Percentiles rank a stretch among this genome's conserved stretches.
phyloP scores from a whole-genome alignment of 2,329 filamentous ascomycete species.

The Metarhizium humberi region DNA sequence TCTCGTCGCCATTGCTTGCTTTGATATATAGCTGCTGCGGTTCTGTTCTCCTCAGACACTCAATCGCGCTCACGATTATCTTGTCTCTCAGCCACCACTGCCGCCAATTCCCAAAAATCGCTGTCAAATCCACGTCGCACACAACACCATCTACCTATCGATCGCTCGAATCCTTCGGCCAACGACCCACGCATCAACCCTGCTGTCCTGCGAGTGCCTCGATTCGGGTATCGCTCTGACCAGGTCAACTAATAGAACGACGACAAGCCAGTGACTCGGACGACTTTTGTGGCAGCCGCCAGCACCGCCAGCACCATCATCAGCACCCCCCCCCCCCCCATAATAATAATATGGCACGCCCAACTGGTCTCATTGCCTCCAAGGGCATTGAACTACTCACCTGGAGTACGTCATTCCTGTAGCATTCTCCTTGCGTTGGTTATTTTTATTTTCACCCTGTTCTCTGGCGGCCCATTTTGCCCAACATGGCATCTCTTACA shows the following conservation, averaged over 20 bases:
- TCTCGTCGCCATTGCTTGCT: not conserved
- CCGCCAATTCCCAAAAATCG: too few species aligned
- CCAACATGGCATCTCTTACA: not conserved
- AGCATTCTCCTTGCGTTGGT: not conserved
- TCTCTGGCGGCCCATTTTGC: not conserved
- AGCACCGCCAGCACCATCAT: too few species aligned
- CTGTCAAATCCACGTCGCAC: too few species aligned
- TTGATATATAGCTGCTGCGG: too few species aligned
- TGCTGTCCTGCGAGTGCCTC: too few species aligned
- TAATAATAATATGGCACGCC: conserved; percentile 15
- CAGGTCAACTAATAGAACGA: too few species aligned
- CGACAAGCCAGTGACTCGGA: not conserved
- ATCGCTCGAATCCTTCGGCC: too few species aligned
- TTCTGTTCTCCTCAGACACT: too few species aligned
- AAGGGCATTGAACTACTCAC: conserved; percentile 58
- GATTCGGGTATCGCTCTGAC: too few species aligned
- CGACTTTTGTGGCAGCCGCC: not conserved
- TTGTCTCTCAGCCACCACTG: not conserved
- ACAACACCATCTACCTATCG: too few species aligned
- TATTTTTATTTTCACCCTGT: not conserved
- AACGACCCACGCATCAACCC: too few species aligned
- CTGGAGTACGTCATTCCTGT: conserved; percentile 24
- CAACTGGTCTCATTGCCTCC: conserved; percentile 48
- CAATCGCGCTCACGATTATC: not conserved
- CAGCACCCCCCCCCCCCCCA: not conserved